Evolutionary conservation across 164 flowering plant species (phyloP).

Genomic region (Piper longum): DNA sequence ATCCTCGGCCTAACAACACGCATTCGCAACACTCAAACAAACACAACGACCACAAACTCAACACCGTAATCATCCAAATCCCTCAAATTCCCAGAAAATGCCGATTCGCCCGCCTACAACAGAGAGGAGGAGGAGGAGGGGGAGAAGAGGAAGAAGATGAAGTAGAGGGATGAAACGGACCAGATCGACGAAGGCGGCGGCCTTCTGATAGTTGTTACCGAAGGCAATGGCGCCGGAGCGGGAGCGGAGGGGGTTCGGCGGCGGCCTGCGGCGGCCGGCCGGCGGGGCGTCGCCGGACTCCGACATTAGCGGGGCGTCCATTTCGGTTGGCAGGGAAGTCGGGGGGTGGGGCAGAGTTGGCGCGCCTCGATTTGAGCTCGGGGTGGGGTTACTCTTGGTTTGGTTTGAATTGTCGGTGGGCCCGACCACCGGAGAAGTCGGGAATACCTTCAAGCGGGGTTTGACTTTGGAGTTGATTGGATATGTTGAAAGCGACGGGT

Average conservation of each 20-base stretch:
- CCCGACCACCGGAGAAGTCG: no score
- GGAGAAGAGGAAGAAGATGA: neutral
- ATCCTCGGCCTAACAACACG: conserved; percentile 70
- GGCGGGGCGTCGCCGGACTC: conserved; percentile 15
- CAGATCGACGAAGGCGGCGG: conserved; percentile 92
- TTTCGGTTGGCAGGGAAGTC: no score
- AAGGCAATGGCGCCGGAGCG: conserved; percentile 59
- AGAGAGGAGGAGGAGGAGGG: neutral
- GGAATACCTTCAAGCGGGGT: no score
- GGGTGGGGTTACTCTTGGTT: no score
- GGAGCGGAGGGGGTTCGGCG: conserved; percentile 12
- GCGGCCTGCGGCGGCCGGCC: neutral
- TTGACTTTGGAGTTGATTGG: no score
- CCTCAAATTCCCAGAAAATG: neutral
- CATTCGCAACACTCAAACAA: neutral
- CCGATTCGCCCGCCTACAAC: neutral
- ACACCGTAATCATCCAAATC: neutral
- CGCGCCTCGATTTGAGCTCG: no score
- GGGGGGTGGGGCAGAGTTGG: no score
- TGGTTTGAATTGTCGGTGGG: no score
- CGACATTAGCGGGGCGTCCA: conserved; percentile 23
- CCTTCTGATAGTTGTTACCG: conserved; percentile 61
- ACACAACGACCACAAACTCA: no score
- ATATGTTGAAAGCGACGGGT: no score
- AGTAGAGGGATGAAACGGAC: conserved; percentile 16